A percentile compares a stretch with the other conserved stretches of the same genome.
Conservation (phyloP, 2,329 filamentous ascomycete species). For the Grosmannia serpens region DNA sequence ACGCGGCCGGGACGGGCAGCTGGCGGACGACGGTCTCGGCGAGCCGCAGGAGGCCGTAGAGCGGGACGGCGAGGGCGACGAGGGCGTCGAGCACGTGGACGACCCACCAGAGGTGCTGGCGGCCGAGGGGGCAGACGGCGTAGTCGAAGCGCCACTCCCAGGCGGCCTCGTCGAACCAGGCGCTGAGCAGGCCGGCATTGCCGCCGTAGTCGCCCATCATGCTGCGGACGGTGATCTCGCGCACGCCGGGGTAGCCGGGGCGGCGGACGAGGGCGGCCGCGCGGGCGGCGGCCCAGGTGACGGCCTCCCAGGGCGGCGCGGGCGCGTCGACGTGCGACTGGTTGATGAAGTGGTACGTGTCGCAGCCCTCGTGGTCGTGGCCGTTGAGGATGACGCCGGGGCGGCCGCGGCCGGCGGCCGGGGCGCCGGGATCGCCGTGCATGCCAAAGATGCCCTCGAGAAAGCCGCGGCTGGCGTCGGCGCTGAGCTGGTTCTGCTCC, state of each 20-base stretch:
- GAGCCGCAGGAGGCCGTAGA: slow-evolving; percentile 1
- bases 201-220: slow-evolving; percentile 99
- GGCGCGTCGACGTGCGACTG: slow-evolving; percentile 32
- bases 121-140: slow-evolving; percentile 63
- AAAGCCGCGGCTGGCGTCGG: slow-evolving; percentile 60
- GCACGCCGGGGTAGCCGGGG: slow-evolving; percentile 47
- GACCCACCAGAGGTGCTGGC: slow-evolving; percentile 90
- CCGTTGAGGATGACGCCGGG: slow-evolving; percentile 77
- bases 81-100: slow-evolving; percentile 64
- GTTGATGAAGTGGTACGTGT: slow-evolving; percentile 73
- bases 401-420: slow-evolving; percentile 53
- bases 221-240: slow-evolving; percentile 87
- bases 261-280: slow-evolving; percentile 27
- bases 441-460: slow-evolving; percentile 77
- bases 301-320: slow-evolving; percentile 37
- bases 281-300: slow-evolving; percentile 36
- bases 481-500: slow-evolving; percentile 85
- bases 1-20: too few species aligned
- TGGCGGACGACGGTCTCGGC: background rate
- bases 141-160: slow-evolving; percentile 80
- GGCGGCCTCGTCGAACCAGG: slow-evolving; percentile 69
- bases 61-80: slow-evolving; percentile 20
- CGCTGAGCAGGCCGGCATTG: slow-evolving; percentile 75
- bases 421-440: slow-evolving; percentile 46
- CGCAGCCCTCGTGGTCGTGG: slow-evolving; percentile 91